Percentiles rank a stretch among this genome's conserved stretches.
phyloP scores from a whole-genome alignment of 805 yeast genomes.

The Zygosaccharomyces kombuchaensis region DNA sequence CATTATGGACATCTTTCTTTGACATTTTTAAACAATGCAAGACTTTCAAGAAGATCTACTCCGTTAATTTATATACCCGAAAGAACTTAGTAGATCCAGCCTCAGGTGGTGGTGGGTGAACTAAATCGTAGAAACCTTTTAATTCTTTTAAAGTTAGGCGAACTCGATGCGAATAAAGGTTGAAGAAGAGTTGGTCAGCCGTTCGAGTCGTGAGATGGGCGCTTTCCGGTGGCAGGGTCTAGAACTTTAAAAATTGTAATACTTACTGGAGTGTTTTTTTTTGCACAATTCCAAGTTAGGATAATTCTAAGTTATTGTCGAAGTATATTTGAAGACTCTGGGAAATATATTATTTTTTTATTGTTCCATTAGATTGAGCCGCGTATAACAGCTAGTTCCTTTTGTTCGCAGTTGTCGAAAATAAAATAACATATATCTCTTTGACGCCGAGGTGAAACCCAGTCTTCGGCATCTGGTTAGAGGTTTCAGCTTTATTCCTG shows the following conservation, averaged over 20 bases:
- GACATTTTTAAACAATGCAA: not conserved
- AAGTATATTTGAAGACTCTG: too few relatives aligned
- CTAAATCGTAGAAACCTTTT: not conserved
- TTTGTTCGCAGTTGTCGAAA: too few relatives aligned
- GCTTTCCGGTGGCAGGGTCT: not conserved
- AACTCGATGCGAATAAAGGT: slow-evolving; percentile 8
- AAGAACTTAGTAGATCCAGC: not conserved
- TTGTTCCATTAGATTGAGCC: too few relatives aligned
- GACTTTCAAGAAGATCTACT: not conserved
- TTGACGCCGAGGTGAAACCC: too few relatives aligned
- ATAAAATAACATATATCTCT: too few relatives aligned
- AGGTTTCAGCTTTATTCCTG: too few relatives aligned
- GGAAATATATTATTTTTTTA: too few relatives aligned
- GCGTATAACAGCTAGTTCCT: too few relatives aligned
- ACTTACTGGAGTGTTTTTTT: not conserved
- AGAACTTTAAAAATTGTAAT: not conserved
- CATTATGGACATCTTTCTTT: not conserved
- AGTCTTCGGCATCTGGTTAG: too few relatives aligned
- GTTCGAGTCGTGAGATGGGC: not conserved
- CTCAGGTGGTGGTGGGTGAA: slow-evolving; percentile 2
- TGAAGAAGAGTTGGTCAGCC: not conserved
- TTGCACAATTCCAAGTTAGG: too few relatives aligned
- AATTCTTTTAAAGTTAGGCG: slow-evolving; percentile 11
- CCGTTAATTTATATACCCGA: not conserved
- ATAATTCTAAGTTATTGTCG: not conserved